Evolutionary conservation across 306 rosid species (phyloP), one percentile per base, ranked within the genome.

Genomic region (Ceratonia siliqua): DNA sequence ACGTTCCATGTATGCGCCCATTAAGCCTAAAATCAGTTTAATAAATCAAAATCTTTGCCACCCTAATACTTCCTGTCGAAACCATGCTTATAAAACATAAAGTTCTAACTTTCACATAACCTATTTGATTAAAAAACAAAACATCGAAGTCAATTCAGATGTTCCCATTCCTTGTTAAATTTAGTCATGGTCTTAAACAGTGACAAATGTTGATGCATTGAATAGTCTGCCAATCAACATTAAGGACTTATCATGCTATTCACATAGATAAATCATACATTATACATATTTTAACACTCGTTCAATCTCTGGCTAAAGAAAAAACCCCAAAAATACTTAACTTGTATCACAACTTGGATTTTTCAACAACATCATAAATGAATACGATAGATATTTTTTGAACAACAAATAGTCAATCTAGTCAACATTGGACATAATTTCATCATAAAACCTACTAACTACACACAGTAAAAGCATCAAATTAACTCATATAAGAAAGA

Each of bases 391-490:
- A 56, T 1, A 12, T 5, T 38, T 41, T 17, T 35, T 8, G 0
- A 12, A 42, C 21, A 27, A 59, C 20, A 36, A 39, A 55, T 50
- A 70, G 39, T 21, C 27, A 24, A 68, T 32, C 42, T 50, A 52
- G 33, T 72, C 59, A 41, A 43, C 49, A 54, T 62, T 43, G 25
- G 48, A 13, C 61, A 33, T 14, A 64, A 22, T 62, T 64, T 30
- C 66, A 35, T 38, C 32, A 30, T 0, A 35, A 53, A 48, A 14
- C 15, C 52, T 46, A 72, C 8, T 25, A 11, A 72, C 8, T 25
- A 11, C 21, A 43, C 38, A 82, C n/a, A 61, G 27, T 38, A 53
- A 62, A 42, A 80, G 49, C 41, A 59, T 49, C 43, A 53, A 50
- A 36, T 41, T 38, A 49, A 64, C 18, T 20, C 35, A 46, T 30